Percentiles rank a stretch among this genome's conserved stretches.
Evolutionary conservation across 805 yeast genomes (phyloP).

Genomic region (Saccharomycopsis sp.): DNA sequence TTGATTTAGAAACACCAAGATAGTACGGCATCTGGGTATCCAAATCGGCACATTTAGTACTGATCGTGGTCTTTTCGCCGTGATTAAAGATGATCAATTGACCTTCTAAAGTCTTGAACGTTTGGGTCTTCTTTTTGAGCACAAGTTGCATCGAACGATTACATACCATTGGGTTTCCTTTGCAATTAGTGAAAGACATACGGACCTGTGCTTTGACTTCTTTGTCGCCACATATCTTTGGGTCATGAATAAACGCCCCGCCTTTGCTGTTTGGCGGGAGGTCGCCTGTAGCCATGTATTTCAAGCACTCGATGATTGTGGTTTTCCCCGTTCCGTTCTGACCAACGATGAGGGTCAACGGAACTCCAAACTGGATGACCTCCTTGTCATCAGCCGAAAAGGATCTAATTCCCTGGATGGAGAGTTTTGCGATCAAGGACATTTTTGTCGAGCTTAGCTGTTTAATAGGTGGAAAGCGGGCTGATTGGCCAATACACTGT

Average conservation of each 20-base stretch:
- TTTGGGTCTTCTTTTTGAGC: conserved; percentile 52
- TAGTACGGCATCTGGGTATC: conserved; percentile 75
- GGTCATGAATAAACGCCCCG: conserved; percentile 95
- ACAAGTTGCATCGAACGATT: conserved; percentile 78
- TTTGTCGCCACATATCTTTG: conserved; percentile 66
- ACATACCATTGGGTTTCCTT: conserved; percentile 72
- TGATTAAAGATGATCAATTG: conserved; percentile 61
- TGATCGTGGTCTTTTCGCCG: conserved; percentile 67
- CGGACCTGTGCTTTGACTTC: conserved; percentile 87
- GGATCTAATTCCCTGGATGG: conserved; percentile 85
- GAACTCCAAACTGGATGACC: conserved; percentile 82
- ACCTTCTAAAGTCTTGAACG: conserved; percentile 89
- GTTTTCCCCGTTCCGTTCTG: conserved; percentile 96
- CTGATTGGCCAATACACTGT: too few species aligned
- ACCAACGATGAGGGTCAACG: conserved; percentile 90
- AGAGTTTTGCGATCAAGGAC: conserved; percentile 34
- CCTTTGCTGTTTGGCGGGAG: conserved; percentile 94
- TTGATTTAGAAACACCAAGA: conserved; percentile 82
- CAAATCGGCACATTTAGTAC: conserved; percentile 77
- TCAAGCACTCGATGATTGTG: conserved; percentile 87
- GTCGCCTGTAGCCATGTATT: conserved; percentile 93
- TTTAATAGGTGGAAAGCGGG: too few species aligned
- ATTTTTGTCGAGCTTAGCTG: too few species aligned
- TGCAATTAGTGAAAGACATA: conserved; percentile 70
- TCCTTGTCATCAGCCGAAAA: conserved; percentile 82